Conservation (phyloP, 2,329 filamentous ascomycete genomes). For the Aspergillus aculeatus region DNA sequence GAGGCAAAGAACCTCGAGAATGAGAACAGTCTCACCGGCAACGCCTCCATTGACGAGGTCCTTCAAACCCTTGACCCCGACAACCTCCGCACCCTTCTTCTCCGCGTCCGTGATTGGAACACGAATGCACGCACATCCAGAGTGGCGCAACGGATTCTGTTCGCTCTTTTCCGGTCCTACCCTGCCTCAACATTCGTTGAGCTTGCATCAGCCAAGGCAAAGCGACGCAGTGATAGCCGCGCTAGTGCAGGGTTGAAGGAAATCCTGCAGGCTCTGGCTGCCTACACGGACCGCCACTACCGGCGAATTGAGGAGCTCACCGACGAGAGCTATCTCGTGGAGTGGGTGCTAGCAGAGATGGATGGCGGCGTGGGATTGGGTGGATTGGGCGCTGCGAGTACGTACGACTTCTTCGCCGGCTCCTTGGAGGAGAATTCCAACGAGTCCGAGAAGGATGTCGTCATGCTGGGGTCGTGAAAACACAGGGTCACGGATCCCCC, state of each 20-base stretch:
- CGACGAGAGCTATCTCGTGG: constrained; percentile 90
- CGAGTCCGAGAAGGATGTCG: constrained; percentile 39
- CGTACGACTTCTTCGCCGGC: constrained; percentile 16
- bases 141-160: constrained; percentile 81
- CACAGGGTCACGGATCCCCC: not conserved
- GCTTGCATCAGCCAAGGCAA: constrained; percentile 50
- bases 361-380: constrained; percentile 61
- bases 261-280: constrained; percentile 79
- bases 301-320: constrained; percentile 83
- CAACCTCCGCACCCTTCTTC: constrained; percentile 78
- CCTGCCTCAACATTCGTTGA: constrained; percentile 73
- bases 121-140: constrained; percentile 85
- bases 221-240: constrained; percentile 32
- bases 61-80: constrained; percentile 75
- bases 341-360: constrained; percentile 93
- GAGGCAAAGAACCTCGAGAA: constrained; percentile 33
- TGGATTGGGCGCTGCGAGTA: constrained; percentile 25
- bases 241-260: constrained; percentile 68
- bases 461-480: constrained; percentile 38
- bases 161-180: constrained; percentile 75
- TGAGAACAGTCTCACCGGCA: constrained; percentile 43
- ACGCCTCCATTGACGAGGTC: constrained; percentile 72
- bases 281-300: constrained; percentile 92
- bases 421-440: constrained; percentile 18
- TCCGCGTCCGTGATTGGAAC: constrained; percentile 92